Percentiles rank a stretch among this genome's conserved stretches.
These are phyloP conservation scores for Prunella vulgaris DNA, from an alignment of 257 asterid species.

Conservation along the genomic window DNA sequence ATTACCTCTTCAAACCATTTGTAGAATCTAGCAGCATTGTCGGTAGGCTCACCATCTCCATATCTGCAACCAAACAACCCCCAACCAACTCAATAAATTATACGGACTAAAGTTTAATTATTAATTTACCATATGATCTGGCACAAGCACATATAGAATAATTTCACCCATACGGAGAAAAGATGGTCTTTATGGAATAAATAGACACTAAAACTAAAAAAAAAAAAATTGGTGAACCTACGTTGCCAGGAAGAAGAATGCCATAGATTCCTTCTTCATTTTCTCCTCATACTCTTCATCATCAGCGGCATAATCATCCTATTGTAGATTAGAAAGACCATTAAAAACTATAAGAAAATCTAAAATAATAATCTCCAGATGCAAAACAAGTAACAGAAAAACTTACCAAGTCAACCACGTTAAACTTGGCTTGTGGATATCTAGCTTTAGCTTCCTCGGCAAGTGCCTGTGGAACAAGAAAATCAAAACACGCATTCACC, in stretches of 20 bases:
- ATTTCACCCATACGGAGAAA: constrained; percentile 7
- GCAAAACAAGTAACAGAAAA: neutral
- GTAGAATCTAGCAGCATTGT: constrained; percentile 94
- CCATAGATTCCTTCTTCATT: constrained; percentile 71
- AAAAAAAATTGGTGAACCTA: constrained; percentile 32
- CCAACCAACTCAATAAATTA: constrained; percentile 38
- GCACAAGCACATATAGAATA: constrained; percentile 2
- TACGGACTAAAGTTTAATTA: neutral
- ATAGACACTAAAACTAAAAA: neutral
- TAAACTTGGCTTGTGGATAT: constrained; percentile 73
- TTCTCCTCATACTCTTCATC: constrained; percentile 93
- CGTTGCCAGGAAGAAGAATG: constrained; percentile 95
- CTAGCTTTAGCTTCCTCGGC: constrained; percentile 95
- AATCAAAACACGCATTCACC: constrained; percentile 4
- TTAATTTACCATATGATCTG: constrained; percentile 15
- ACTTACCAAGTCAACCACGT: constrained; percentile 75
- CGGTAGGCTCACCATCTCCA: constrained; percentile 99
- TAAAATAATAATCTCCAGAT: neutral
- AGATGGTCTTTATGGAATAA: constrained; percentile 2
- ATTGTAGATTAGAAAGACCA: constrained; percentile 13
- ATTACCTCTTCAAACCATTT: constrained; percentile 95
- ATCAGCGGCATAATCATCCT: constrained; percentile 99
- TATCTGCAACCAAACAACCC: constrained; percentile 63
- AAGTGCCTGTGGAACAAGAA: constrained; percentile 56
- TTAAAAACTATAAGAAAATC: neutral